Base-by-base conservation (phyloP, 129 eudicot species). In the Tagetes patula region DNA sequence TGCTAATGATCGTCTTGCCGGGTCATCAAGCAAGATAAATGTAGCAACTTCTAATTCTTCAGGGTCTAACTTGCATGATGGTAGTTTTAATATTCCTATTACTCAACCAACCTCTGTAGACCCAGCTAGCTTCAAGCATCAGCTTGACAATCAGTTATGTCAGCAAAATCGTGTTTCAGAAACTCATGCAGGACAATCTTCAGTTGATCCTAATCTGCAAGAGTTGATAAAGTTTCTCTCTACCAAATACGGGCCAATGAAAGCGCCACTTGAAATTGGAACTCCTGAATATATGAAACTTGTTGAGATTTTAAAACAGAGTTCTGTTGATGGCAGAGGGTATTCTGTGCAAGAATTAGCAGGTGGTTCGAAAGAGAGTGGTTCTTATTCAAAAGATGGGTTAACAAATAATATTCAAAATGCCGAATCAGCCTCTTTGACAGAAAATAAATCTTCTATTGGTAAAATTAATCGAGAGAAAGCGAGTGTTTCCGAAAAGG, bases 21-120 rank as follows among this genome's bases (percentile, higher is more conserved):
- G 78, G 64, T 73, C 80, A 33, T 69, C 86, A 33, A 77, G 77
- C 56, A 87, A 69, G 68, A 76, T 75, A 58, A 82, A 74, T 73
- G 56, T 65, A 72, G 39, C 32, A 40, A 70, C 68, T 70, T 55
- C 47, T 32, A 70, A 73, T 77, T 58, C 61, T 41, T 58, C 74
- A 4, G 70, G 55, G 38, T 75, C 81, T 37, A 75, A 73, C 71
- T 30, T 63, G 0, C 68, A 59, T 31, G 43, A 36, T 61, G 67
- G 45, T 61, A 61, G 43, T 10, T 61, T 61, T 61, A 30, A 11
- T 3, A 11, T 12, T 12, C 70, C 59, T 68, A 30, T 41, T 12
- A 55, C 62, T 65, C 83, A 76, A 67, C 48, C 70, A 47, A 14
- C 40, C n/a, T 69, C 75, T 54, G 55, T 60, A 53, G 88, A 70